These are phyloP conservation scores for Fraxinus velutina DNA, from an alignment of 305 asterid species.

Conservation along the genomic window DNA sequence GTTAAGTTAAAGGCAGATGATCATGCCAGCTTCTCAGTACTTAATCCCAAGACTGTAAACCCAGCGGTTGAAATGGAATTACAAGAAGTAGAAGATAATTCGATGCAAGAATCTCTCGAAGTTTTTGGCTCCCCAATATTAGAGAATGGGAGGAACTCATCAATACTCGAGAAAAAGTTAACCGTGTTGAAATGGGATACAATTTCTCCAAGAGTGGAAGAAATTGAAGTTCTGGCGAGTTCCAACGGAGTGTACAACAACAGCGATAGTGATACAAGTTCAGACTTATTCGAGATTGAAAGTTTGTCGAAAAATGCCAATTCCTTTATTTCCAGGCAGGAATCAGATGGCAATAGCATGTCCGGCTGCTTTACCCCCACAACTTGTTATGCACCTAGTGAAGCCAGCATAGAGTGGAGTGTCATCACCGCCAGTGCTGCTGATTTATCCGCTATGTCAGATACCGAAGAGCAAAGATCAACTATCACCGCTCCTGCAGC, in stretches of 20 bases:
- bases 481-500: neutral
- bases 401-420: constrained; percentile 90
- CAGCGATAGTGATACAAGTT: constrained; percentile 69
- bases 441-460: constrained; percentile 60
- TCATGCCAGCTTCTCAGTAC: constrained; percentile 36
- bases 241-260: constrained; percentile 42
- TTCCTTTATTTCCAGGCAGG: constrained; percentile 42
- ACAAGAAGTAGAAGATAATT: constrained; percentile 20
- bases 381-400: constrained; percentile 71
- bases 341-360: constrained; percentile 39
- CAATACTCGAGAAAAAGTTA: constrained; percentile 32
- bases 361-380: constrained; percentile 29
- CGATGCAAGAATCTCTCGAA: constrained; percentile 31
- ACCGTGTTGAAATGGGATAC: constrained; percentile 51
- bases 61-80: constrained; percentile 12
- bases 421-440: constrained; percentile 77
- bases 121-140: constrained; percentile 45
- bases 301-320: constrained; percentile 55
- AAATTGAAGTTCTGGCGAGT: constrained; percentile 36
- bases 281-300: constrained; percentile 84
- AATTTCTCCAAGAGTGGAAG: constrained; percentile 35
- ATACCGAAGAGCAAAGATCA: constrained; percentile 40
- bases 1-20: constrained; percentile 24
- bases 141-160: constrained; percentile 25
- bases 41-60: constrained; percentile 27